Percentiles rank a stretch among this genome's conserved stretches.
Conservation (phyloP, 768 basidiomycete species). For the Dendrothele bispora region DNA sequence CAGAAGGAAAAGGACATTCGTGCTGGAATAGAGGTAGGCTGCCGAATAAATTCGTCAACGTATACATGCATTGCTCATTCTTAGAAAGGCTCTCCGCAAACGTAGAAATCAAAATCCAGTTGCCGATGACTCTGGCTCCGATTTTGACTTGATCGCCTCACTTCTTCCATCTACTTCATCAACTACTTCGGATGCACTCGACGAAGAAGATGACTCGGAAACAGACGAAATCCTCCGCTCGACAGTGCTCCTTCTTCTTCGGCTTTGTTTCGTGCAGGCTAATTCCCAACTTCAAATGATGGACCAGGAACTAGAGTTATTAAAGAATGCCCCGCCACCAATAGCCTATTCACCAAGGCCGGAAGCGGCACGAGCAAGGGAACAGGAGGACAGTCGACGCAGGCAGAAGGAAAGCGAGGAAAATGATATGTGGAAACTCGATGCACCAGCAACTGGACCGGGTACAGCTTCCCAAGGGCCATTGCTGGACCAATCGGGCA, state of each 20-base stretch:
- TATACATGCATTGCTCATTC: no score
- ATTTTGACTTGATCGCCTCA: constrained; percentile 65
- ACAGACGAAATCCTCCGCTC: constrained; percentile 69
- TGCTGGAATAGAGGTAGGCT: constrained; percentile 64
- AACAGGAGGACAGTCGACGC: constrained; percentile 36
- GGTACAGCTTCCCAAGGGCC: constrained; percentile 54
- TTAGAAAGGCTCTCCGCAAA: constrained; percentile 49
- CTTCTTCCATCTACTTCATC: constrained; percentile 48
- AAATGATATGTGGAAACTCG: constrained; percentile 73
- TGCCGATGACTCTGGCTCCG: constrained; percentile 38
- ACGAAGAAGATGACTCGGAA: constrained; percentile 51
- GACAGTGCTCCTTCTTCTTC: constrained; percentile 66
- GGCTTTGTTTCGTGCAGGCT: constrained; percentile 70
- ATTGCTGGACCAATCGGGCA: constrained; percentile 74
- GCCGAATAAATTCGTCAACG: no score
- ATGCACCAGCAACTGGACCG: constrained; percentile 46
- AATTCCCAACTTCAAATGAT: constrained; percentile 65
- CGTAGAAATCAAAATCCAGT: constrained; percentile 43
- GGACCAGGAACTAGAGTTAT: constrained; percentile 70
- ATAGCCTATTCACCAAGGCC: no score
- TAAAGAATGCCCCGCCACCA: constrained; percentile 52
- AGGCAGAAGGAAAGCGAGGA: constrained; percentile 41
- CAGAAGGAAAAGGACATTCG: constrained; percentile 83
- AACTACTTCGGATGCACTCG: constrained; percentile 14
- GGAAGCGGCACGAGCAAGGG: no score